Conservation (phyloP, 345 rosid species). For the Hibiscus syriacus region DNA sequence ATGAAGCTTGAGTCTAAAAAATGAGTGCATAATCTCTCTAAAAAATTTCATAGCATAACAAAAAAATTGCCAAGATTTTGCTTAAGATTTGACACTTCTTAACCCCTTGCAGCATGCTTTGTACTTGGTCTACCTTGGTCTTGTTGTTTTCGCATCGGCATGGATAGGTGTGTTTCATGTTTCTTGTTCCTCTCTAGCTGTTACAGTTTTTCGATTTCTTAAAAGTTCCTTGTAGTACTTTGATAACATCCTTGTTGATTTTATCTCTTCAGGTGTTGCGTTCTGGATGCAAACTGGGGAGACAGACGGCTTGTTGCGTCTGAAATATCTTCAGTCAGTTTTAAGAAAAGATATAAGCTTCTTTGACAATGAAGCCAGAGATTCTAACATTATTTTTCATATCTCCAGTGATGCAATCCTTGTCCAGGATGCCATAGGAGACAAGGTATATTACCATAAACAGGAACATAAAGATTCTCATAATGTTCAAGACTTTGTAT, state of each 20-base stretch:
- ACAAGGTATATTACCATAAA: conserved; percentile 45
- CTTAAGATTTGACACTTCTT: neutral
- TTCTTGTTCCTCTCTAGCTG: neutral
- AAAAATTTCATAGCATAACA: neutral
- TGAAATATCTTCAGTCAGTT: conserved; percentile 58
- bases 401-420: conserved; percentile 81
- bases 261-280: conserved; percentile 43
- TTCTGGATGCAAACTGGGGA: conserved; percentile 87
- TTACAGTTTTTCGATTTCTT: neutral
- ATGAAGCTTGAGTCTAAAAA: neutral
- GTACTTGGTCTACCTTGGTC: conserved; percentile 60
- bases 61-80: neutral
- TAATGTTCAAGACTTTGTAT: neutral
- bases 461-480: neutral
- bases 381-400: conserved; percentile 50
- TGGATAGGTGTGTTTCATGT: conserved; percentile 51
- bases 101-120: conserved; percentile 47
- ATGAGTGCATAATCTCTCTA: neutral
- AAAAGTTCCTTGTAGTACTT: neutral
- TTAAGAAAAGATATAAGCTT: conserved; percentile 53
- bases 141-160: conserved; percentile 43
- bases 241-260: neutral
- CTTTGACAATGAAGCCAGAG: conserved; percentile 73
- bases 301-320: conserved; percentile 73
- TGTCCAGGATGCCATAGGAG: conserved; percentile 86